These are phyloP conservation scores for Phylloporus rhodoxanthus DNA, from an alignment of 768 basidiomycete species.

Conservation along the genomic window DNA sequence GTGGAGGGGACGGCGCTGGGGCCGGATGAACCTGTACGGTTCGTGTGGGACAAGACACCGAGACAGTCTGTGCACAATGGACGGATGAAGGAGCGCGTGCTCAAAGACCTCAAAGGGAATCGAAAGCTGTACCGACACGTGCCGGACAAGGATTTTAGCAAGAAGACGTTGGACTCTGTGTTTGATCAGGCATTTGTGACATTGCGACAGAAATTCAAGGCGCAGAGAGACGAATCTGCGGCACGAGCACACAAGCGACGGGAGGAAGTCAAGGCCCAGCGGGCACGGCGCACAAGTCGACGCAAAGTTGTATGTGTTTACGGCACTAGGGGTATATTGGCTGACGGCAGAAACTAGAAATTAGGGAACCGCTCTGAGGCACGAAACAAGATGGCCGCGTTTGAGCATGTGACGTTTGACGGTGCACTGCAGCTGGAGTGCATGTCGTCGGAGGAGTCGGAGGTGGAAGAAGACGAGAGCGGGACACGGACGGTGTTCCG, in stretches of 20 bases:
- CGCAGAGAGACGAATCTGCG: constrained; percentile 45
- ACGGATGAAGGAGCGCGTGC: constrained; percentile 60
- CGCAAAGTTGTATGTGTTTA: constrained; percentile 52
- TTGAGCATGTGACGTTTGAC: constrained; percentile 63
- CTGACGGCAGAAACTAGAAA: constrained; percentile 37
- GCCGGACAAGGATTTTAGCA: constrained; percentile 57
- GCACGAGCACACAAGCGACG: constrained; percentile 43
- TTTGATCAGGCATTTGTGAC: constrained; percentile 73
- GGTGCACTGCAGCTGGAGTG: constrained; percentile 67
- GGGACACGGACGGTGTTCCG: constrained; percentile 37
- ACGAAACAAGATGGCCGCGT: constrained; percentile 45
- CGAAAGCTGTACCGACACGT: constrained; percentile 58
- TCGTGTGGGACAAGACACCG: constrained; percentile 74
- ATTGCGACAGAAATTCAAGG: constrained; percentile 59
- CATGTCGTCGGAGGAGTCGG: constrained; percentile 79
- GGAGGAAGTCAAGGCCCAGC: constrained; percentile 59
- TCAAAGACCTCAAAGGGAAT: constrained; percentile 54
- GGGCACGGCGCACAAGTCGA: constrained; percentile 53
- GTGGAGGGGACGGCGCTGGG: constrained; percentile 45
- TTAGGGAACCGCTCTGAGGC: constrained; percentile 57
- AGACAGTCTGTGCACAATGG: constrained; percentile 71
- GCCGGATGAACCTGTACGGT: constrained; percentile 55
- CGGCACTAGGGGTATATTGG: neutral
- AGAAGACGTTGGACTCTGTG: constrained; percentile 51
- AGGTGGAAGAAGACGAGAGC: constrained; percentile 38